A percentile compares a stretch with the other conserved stretches of the same genome.
Evolutionary conservation across 345 rosid species (phyloP).

Genomic region (Eucalyptus melliodora): DNA sequence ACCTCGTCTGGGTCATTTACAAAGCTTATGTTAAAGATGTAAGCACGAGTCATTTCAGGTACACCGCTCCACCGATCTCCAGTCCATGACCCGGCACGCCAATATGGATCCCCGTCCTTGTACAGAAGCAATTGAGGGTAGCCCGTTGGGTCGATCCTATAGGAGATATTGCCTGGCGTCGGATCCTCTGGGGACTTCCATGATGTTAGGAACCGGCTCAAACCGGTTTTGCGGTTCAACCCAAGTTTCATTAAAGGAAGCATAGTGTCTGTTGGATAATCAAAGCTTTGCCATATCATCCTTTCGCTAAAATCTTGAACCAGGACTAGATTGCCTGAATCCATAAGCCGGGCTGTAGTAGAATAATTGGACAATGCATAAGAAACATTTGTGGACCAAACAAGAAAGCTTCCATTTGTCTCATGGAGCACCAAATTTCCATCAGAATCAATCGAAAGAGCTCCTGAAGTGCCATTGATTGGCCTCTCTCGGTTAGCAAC

Average conservation of each 20-base stretch:
- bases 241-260: constrained; percentile 3
- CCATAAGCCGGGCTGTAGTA: constrained; percentile 1
- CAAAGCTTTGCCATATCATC: constrained; percentile 18
- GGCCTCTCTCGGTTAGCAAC: constrained; percentile 10
- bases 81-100: constrained; percentile 64
- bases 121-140: constrained; percentile 10
- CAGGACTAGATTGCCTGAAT: constrained; percentile 10
- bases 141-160: neutral
- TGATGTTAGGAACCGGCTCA: neutral
- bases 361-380: neutral
- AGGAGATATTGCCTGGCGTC: neutral
- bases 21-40: constrained; percentile 17
- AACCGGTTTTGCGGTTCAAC: neutral
- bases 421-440: constrained; percentile 2
- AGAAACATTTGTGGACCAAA: constrained; percentile 5
- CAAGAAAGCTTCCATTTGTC: neutral
- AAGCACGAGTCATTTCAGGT: constrained; percentile 28
- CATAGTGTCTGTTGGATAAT: constrained; percentile 3
- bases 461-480: neutral
- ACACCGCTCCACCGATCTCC: constrained; percentile 57
- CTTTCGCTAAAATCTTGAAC: neutral
- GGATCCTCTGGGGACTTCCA: constrained; percentile 15
- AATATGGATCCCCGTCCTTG: constrained; percentile 4
- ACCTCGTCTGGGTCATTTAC: constrained; percentile 21
- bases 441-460: neutral